Percentiles rank a stretch among this genome's conserved stretches.
phyloP scores from a whole-genome alignment of 2,329 filamentous ascomycete genomes.

The Fusarium sp. region DNA sequence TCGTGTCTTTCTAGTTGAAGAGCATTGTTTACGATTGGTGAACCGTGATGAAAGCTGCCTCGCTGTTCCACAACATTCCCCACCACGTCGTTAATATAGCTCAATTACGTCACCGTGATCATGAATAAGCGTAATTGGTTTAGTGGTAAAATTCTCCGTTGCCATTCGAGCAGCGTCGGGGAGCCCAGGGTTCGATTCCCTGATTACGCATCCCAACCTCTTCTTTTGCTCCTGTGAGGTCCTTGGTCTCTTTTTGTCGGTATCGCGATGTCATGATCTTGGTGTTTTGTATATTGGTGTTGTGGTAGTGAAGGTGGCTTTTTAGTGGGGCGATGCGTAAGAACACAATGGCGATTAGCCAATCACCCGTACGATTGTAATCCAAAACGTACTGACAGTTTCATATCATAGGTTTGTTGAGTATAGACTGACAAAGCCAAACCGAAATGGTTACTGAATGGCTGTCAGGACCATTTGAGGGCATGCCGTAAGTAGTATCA shows the following conservation, averaged over 20 bases:
- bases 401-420: not conserved
- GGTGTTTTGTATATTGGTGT: not conserved
- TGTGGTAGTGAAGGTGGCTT: not conserved
- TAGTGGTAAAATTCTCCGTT: constrained; percentile 6
- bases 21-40: constrained; percentile 71
- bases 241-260: not conserved
- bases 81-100: constrained; percentile 59
- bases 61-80: constrained; percentile 57
- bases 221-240: not conserved
- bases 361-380: too few relatives aligned
- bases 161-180: not conserved
- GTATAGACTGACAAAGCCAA: accelerated
- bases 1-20: constrained; percentile 70
- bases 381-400: too few relatives aligned
- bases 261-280: not conserved
- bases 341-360: accelerated
- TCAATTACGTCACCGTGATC: constrained; percentile 61
- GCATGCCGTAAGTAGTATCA: not conserved
- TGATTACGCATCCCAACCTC: not conserved
- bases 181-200: constrained; percentile 5
- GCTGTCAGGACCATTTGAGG: accelerated
- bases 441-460: not conserved
- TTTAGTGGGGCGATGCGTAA: accelerated
- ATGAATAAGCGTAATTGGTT: constrained; percentile 1
- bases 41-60: accelerated